Base-by-base conservation (phyloP, 2,329 filamentous ascomycete genomes). In the Sclerotinia minor region DNA sequence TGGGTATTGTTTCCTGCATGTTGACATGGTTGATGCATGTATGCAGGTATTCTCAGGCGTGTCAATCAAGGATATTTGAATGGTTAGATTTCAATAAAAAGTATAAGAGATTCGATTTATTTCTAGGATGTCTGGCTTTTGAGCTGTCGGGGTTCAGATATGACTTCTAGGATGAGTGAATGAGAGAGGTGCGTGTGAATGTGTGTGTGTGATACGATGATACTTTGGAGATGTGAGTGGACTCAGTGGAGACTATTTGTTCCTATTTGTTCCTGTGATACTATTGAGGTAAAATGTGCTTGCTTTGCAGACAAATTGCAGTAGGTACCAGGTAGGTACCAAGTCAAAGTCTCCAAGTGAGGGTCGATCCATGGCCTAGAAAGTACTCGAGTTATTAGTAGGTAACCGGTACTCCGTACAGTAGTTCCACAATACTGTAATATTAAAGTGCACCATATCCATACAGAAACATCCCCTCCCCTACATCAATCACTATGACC, bases 1-100 rank as follows among this genome's bases (percentile, higher is more conserved):
- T 32, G 35, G 49, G 61, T 21, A 54, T 64, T 57, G 50, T 65
- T 32, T 64, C 61, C 61, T 57, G 61, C 24, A 29, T 53, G 35
- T 26, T 5, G 50, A 45, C 61, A 44, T 29, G 61, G 61, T 26
- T 45, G 13, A 65, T 65, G 61, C 61, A 57, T 65, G 61, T 35
- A 47, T 60, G 57, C 44, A 60, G 44, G 45, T 49, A 61, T 61
- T 35, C 26, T 61, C 58, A 61, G 17, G 41, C 35, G 47, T 65
- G 26, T 24, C 38, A 7, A 47, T 53, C 38, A 45, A n/a, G 35
- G 63, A 57, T 65, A 29, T 65, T 11, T 35, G 24, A 65, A 65
- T 55, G 61, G 61, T 57, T 55, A 32, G 26, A 55, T 53, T 54
- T 54, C 50, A 41, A 54, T 64, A 6, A 45, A 45, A 57, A 57